Evolutionary conservation across 1,284 basidiomycete species (phyloP), one percentile per base, ranked within the genome.

Genomic region (Puccinia polysora): DNA sequence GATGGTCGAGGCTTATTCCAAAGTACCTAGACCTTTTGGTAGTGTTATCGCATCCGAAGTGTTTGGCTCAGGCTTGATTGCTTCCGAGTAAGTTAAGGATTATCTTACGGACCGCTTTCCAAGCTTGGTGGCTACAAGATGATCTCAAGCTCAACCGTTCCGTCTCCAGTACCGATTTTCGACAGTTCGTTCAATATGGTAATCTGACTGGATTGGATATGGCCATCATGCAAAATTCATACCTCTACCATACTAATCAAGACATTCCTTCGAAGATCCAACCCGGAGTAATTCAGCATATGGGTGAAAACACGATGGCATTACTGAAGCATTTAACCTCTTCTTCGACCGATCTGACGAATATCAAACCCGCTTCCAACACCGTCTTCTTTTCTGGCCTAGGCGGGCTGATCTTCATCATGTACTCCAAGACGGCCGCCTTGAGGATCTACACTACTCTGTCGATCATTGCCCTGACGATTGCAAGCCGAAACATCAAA

Each of bases 31-130:
- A 77, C 95, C 92, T 0, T 90, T 89, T 71, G 96, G 92, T 0
- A 94, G 91, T 0, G 86, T 97, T 72, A 85, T 92, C 52, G 95
- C 95, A 10, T 91, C 91, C 75, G 96, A 98, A 74, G 85, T 98
- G 34, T 98, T 98, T 81, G 87, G 87, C 63, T 95, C 91, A 0
- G 95, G 95, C 0, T 85, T 97, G 71, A 84, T 98, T 63, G 82
- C 96, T 56, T 93, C 89, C 10, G 92, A 96, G 89, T 91, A 78
- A 74, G 87, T 83, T 0, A 23, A 20, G 28, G 36, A 20, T 59
- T 36, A 20, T 63, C n/a, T 49, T 59, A 43, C 47, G 20, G 20
- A n/a, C 60, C 52, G 23, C 34, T 20, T 49, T 40, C 18, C 36
- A 49, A 14, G 78, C 73, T 78, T 74, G 3, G 76, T 78, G 67